Evolutionary conservation across 192 early-diverging fungal species (phyloP).

Genomic region (Glomus cerebriforme): DNA sequence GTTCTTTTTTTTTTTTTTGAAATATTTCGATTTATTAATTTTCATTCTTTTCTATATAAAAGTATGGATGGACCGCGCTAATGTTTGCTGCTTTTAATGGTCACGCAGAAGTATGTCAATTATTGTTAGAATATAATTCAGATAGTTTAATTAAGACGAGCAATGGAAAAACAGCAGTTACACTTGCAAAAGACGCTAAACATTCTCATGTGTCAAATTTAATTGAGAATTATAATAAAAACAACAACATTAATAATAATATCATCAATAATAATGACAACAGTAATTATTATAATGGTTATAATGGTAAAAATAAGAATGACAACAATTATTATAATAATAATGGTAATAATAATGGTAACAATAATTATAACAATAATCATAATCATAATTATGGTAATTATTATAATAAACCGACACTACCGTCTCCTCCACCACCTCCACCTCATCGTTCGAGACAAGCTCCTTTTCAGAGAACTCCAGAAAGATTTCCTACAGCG

Average conservation of each 20-base stretch:
- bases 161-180: slow-evolving; percentile 43
- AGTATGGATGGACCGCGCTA: slow-evolving; percentile 45
- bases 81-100: slow-evolving; percentile 48
- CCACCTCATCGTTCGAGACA: background rate
- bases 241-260: too few relatives aligned
- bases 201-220: slow-evolving; percentile 36
- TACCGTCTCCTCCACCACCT: background rate
- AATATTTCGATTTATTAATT: background rate
- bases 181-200: slow-evolving; percentile 40
- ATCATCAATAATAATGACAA: too few relatives aligned
- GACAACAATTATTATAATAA: background rate
- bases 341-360: background rate
- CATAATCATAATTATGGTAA: background rate
- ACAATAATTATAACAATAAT: background rate
- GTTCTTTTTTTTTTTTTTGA: background rate
- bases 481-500: background rate
- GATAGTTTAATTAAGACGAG: slow-evolving; percentile 38
- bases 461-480: background rate
- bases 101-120: slow-evolving; percentile 36
- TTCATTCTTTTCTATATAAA: background rate
- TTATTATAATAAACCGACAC: background rate
- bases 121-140: slow-evolving; percentile 39
- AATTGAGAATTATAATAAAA: slow-evolving; percentile 38
- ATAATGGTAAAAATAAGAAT: background rate
- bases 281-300: too few relatives aligned